Evolutionary conservation across 805 yeast species (phyloP).

Genomic region (Wickerhamomyces kurtzmanii): DNA sequence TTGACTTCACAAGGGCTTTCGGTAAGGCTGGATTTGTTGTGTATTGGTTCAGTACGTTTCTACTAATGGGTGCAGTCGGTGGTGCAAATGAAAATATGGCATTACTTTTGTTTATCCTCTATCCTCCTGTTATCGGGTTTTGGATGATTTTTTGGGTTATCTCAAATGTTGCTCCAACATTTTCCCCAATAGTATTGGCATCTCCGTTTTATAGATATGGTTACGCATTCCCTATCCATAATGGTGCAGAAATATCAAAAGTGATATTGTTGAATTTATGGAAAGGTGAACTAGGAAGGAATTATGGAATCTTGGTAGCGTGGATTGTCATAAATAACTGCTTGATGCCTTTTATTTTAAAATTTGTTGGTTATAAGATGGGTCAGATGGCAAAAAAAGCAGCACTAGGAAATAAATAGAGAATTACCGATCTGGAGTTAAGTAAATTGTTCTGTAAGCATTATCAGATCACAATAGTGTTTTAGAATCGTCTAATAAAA

Average conservation of each 20-base stretch:
- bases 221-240: slow-evolving; percentile 60
- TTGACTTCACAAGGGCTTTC: slow-evolving; percentile 45
- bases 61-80: slow-evolving; percentile 72
- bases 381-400: slow-evolving; percentile 19
- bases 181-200: slow-evolving; percentile 50
- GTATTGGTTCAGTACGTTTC: slow-evolving; percentile 58
- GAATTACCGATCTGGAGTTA: no score
- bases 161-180: slow-evolving; percentile 58
- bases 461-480: no score
- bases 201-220: slow-evolving; percentile 55
- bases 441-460: no score
- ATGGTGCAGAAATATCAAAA: slow-evolving; percentile 51
- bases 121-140: slow-evolving; percentile 60
- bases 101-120: slow-evolving; percentile 34
- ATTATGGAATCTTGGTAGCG: slow-evolving; percentile 46
- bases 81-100: slow-evolving; percentile 62
- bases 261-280: slow-evolving; percentile 48
- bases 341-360: slow-evolving; percentile 33
- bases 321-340: slow-evolving; percentile 48
- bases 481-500: no score
- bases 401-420: no score
- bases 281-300: slow-evolving; percentile 48
- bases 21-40: slow-evolving; percentile 67
- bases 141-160: slow-evolving; percentile 70
- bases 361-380: slow-evolving; percentile 27